These are phyloP conservation scores for Ehretia macrophylla DNA, from an alignment of 257 asterid genomes.

Conservation along the genomic window DNA sequence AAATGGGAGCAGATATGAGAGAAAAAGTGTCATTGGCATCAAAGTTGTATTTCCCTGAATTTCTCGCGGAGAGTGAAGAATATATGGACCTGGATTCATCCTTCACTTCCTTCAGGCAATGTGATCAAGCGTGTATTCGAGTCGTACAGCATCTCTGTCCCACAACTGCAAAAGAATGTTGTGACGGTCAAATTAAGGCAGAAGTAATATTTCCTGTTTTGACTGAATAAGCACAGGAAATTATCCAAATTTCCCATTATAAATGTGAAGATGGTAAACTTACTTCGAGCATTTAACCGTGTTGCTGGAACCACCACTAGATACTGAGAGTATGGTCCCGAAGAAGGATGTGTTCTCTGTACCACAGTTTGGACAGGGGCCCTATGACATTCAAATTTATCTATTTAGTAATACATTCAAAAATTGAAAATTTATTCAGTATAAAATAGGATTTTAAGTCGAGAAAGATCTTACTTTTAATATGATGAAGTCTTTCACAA, in stretches of 20 bases:
- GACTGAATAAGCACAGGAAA: too few species aligned
- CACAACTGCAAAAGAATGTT: slow-evolving; percentile 26
- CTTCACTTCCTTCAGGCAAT: slow-evolving; percentile 39
- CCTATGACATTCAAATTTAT: slow-evolving; percentile 41
- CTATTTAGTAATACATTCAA: not conserved
- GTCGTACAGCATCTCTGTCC: slow-evolving; percentile 30
- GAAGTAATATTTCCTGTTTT: not conserved
- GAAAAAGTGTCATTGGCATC: too few species aligned
- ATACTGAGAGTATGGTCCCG: slow-evolving; percentile 81
- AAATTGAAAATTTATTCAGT: not conserved
- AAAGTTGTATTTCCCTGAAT: too few species aligned
- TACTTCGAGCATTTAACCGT: slow-evolving; percentile 70
- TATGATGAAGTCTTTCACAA: slow-evolving; percentile 77
- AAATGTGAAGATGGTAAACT: slow-evolving; percentile 19
- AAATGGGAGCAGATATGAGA: too few species aligned
- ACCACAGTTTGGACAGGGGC: slow-evolving; percentile 97
- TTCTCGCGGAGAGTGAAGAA: too few species aligned
- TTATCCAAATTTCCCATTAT: not conserved
- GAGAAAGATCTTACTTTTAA: slow-evolving; percentile 47
- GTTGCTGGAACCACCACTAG: slow-evolving; percentile 85
- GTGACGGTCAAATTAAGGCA: not conserved
- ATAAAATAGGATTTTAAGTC: not conserved
- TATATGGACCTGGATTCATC: slow-evolving; percentile 8
- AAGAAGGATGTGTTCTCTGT: slow-evolving; percentile 90
- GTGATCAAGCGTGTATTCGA: slow-evolving; percentile 42